A percentile compares a stretch with the other conserved stretches of the same genome.
phyloP scores from a whole-genome alignment of 257 asterid genomes.

The Salvia rosmarinus region DNA sequence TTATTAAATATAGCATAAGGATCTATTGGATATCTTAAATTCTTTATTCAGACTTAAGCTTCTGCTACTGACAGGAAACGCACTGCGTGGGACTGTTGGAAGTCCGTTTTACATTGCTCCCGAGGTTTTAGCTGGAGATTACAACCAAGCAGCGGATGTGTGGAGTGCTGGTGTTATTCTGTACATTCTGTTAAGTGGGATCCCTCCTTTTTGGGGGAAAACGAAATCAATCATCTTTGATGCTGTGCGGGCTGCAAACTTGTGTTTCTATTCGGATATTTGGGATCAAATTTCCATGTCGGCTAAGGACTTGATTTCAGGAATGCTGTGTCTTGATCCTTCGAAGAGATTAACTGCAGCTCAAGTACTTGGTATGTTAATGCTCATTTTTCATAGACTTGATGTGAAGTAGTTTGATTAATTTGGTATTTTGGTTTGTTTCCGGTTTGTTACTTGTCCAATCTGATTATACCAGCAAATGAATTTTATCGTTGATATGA shows the following conservation, averaged over 20 bases:
- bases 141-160: constrained; percentile 61
- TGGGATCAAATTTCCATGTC: constrained; percentile 58
- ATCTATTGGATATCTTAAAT: not conserved
- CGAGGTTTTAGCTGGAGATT: constrained; percentile 58
- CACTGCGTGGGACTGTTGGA: constrained; percentile 64
- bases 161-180: constrained; percentile 78
- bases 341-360: constrained; percentile 52
- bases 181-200: constrained; percentile 64
- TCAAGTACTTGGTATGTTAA: constrained; percentile 53
- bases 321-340: constrained; percentile 57
- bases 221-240: constrained; percentile 63
- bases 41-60: constrained; percentile 29
- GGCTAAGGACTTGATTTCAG: constrained; percentile 55
- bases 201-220: constrained; percentile 73
- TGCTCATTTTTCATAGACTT: not conserved
- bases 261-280: constrained; percentile 48
- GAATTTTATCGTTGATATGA: not conserved
- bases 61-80: constrained; percentile 46
- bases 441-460: not conserved
- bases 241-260: constrained; percentile 60
- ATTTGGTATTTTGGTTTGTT: not conserved
- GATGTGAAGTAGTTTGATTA: not conserved
- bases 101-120: constrained; percentile 75
- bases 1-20: not conserved
- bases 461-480: not conserved